Conservation (phyloP, 2,329 filamentous ascomycete species). For the Colletotrichum coccodes region DNA sequence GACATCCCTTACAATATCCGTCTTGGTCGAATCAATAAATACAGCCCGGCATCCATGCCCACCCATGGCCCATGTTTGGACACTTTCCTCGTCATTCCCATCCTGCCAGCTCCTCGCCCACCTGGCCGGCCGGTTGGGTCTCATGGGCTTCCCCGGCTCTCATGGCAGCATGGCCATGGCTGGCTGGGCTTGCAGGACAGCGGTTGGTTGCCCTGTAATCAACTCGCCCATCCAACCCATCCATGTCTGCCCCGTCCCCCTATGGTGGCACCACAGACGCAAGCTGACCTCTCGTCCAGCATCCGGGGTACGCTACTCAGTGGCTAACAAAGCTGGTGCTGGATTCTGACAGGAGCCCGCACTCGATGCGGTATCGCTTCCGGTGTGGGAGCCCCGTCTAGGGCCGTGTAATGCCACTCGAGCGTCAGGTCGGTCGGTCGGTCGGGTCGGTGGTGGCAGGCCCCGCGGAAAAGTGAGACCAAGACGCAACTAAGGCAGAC, state of each 20-base stretch:
- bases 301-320: not conserved
- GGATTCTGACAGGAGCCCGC: constrained; percentile 11
- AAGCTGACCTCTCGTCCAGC: constrained; percentile 3
- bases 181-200: constrained; percentile 1
- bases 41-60: not conserved
- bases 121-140: not conserved
- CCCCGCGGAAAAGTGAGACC: not conserved
- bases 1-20: not conserved
- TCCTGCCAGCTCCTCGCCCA: not conserved
- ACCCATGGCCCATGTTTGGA: constrained; percentile 3
- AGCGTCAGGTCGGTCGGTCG: not conserved
- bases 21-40: not conserved
- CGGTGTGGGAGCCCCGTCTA: not conserved
- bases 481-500: constrained; percentile 17
- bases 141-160: not conserved
- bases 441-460: not conserved
- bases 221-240: not conserved
- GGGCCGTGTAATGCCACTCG: not conserved
- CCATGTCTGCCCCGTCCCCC: not conserved
- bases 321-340: not conserved
- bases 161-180: not conserved
- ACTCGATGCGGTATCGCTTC: constrained; percentile 12
- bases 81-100: constrained; percentile 10
- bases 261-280: constrained; percentile 22
- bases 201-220: not conserved